Percentiles rank a stretch among this genome's conserved stretches.
Evolutionary conservation across 2,329 filamentous ascomycete genomes (phyloP).

Genomic region (Trichoderma citrinoviride): DNA sequence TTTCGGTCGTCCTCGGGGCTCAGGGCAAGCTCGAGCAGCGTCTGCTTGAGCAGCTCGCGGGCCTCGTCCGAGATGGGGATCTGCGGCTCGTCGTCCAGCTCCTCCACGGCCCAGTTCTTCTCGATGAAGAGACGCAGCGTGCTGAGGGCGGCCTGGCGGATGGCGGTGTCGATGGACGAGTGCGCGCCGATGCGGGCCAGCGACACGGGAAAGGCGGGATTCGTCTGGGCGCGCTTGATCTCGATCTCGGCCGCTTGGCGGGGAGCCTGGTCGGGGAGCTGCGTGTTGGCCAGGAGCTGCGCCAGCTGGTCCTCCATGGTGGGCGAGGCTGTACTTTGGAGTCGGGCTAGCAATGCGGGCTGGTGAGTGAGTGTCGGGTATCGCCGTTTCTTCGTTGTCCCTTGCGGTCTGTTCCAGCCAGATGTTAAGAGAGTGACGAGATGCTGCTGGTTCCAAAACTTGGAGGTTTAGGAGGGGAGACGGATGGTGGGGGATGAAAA

Average conservation of each 20-base stretch:
- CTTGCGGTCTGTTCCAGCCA: background rate
- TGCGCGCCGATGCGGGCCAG: slow-evolving; percentile 80
- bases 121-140: slow-evolving; percentile 80
- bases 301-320: slow-evolving; percentile 90
- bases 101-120: slow-evolving; percentile 75
- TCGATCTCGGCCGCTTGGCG: slow-evolving; percentile 85
- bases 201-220: slow-evolving; percentile 71
- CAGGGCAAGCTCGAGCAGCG: slow-evolving; percentile 74
- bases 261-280: slow-evolving; percentile 70
- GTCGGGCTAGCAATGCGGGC: background rate
- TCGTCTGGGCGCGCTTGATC: slow-evolving; percentile 67
- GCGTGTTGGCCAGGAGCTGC: slow-evolving; percentile 81
- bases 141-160: slow-evolving; percentile 80
- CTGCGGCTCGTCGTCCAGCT: slow-evolving; percentile 62
- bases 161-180: slow-evolving; percentile 65
- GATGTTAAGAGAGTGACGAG: background rate
- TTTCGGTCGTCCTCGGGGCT: slow-evolving; percentile 74
- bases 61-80: slow-evolving; percentile 69
- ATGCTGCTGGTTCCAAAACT: slow-evolving; percentile 8
- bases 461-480: slow-evolving; percentile 12
- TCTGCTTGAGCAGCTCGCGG: slow-evolving; percentile 70
- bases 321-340: slow-evolving; percentile 16
- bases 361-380: background rate
- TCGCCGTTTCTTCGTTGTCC: background rate
- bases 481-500: slow-evolving; percentile 21